Evolutionary conservation across 371 early-diverging fungal species (phyloP), one percentile per base, ranked within the genome.

Genomic region (Zychaea mexicana): DNA sequence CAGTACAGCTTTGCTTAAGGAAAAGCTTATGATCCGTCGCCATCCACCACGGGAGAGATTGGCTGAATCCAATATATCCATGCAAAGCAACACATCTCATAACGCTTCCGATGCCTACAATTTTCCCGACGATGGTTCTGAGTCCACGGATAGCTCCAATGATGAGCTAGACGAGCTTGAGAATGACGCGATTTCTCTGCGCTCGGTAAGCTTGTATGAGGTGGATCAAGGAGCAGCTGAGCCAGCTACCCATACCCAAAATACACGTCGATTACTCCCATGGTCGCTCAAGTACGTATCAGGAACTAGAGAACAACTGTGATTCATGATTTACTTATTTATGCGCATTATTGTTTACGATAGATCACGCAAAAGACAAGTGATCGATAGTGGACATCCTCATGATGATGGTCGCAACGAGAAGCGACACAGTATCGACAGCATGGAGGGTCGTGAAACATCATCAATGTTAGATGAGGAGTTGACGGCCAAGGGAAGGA

Each of bases 1-100:
- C 62, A 78, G 82, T 55, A 67, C 67, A 15, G 82, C 78, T 3
- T 45, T 81, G n/a, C 27, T 81, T 6, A 81, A 77, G 47, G 82
- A 81, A 56, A 81, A 81, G 17, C 62, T 81, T 1, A 64, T 58
- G 32, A 71, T 78, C 22, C 78, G 82, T 6, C 69, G 81, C 8
- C 81, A 78, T 54, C 70, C 68, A 45, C 74, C 73, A 9, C 66
- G 69, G 32, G 36, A 57, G 21, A 63, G 57, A 27, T 31, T 60
- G n/a, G 24, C 32, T 0, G 66, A 68, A 47, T 60, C 72, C 2
- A 60, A 21, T 28, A 31, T 65, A 0, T 65, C 68, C 5, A 62
- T 52, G 17, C 68, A 62, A 1, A 65, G 65, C 36, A 60, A 28
- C 3, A 47, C 55, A 38, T 46, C 60, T 22, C 46, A 38, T 10